Evolutionary conservation across 1,284 basidiomycete genomes (phyloP).

Genomic region (Apiotrichum gracile): DNA sequence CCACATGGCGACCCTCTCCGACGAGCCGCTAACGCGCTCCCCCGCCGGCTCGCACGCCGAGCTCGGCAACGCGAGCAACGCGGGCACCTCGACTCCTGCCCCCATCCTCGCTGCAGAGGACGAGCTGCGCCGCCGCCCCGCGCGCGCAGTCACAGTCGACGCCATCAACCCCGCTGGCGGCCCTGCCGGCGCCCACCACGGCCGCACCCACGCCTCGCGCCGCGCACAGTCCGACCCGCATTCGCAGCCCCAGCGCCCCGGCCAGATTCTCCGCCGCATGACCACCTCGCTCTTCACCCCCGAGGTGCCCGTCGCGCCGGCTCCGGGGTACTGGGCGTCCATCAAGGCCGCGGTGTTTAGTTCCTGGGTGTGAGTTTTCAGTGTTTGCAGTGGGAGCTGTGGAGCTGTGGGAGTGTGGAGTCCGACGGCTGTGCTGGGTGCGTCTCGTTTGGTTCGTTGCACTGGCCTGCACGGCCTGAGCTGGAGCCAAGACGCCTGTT

Average conservation of each 20-base stretch:
- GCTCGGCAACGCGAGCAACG: background rate
- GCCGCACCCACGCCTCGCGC: background rate
- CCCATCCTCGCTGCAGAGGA: background rate
- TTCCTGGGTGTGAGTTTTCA: conserved; percentile 43
- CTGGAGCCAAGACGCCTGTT: too few species aligned
- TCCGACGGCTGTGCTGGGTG: background rate
- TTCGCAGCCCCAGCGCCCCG: background rate
- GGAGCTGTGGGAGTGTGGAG: background rate
- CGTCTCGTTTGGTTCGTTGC: too few species aligned
- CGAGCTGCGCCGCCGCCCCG: background rate
- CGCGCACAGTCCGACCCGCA: background rate
- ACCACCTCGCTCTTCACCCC: conserved; percentile 45
- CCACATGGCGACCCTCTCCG: background rate
- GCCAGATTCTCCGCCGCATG: conserved; percentile 24
- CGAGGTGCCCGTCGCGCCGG: conserved; percentile 40
- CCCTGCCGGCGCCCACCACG: background rate
- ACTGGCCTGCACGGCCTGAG: too few species aligned
- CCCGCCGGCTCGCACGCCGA: background rate
- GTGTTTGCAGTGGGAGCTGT: background rate
- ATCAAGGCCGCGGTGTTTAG: conserved; percentile 40
- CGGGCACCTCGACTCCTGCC: background rate
- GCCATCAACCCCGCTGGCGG: background rate
- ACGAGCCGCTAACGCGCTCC: background rate
- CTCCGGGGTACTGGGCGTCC: conserved; percentile 41
- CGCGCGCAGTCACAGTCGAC: conserved; percentile 1